A percentile compares a stretch with the other conserved stretches of the same genome.
Evolutionary conservation across 192 early-diverging fungal genomes (phyloP).

Genomic region (Chytriomyces hyalinus): DNA sequence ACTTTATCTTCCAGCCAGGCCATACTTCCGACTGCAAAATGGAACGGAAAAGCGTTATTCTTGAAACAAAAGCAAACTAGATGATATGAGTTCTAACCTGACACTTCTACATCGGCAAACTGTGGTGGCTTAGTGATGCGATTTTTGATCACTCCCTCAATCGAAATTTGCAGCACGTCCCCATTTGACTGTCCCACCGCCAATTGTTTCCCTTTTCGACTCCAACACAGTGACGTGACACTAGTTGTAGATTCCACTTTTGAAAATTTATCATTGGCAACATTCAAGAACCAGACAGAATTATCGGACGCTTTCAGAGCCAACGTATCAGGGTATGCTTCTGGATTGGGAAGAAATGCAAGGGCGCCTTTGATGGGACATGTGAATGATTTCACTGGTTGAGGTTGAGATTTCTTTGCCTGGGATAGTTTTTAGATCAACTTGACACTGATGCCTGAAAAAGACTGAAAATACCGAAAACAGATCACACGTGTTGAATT

Average conservation of each 20-base stretch:
- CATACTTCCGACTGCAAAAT: slow-evolving; percentile 61
- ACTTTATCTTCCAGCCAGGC: slow-evolving; percentile 77
- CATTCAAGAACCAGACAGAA: background rate
- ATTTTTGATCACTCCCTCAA: slow-evolving; percentile 68
- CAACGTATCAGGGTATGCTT: slow-evolving; percentile 23
- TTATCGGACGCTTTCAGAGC: slow-evolving; percentile 8
- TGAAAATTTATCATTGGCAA: background rate
- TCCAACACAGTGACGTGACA: slow-evolving; percentile 70
- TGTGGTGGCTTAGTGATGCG: slow-evolving; percentile 50
- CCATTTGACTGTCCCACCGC: slow-evolving; percentile 70
- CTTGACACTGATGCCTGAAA: background rate
- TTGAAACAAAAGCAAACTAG: background rate
- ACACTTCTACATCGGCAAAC: background rate
- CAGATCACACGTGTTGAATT: background rate
- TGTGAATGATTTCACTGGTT: background rate
- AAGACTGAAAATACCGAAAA: background rate
- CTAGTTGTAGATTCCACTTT: background rate
- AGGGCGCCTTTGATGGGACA: slow-evolving; percentile 2
- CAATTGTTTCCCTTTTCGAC: slow-evolving; percentile 88
- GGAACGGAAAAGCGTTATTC: background rate
- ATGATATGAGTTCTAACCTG: slow-evolving; percentile 1
- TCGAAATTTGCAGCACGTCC: slow-evolving; percentile 65
- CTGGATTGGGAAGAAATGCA: slow-evolving; percentile 35
- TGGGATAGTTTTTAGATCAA: background rate
- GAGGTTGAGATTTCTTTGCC: background rate